These are phyloP conservation scores for Talaromyces sp. DNA, from an alignment of 2,329 filamentous ascomycete species.

Conservation along the genomic window DNA sequence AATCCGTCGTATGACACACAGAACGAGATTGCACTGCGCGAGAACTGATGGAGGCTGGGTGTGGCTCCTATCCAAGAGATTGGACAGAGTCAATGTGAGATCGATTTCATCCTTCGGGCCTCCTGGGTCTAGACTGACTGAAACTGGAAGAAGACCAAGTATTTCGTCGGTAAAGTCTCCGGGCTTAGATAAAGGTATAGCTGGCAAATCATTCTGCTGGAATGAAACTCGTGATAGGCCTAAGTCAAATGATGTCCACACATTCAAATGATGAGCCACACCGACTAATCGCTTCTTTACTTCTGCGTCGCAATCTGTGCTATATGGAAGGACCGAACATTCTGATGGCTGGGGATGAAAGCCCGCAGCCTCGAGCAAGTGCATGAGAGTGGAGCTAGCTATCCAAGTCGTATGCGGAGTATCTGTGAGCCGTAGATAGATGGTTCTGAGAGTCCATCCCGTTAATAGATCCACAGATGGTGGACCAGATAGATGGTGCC, in stretches of 20 bases:
- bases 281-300: conserved; percentile 48
- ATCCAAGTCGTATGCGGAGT: conserved; percentile 52
- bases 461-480: conserved; percentile 33
- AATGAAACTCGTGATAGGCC: conserved; percentile 56
- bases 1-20: conserved; percentile 58
- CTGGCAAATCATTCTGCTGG: conserved; percentile 36
- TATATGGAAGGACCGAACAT: conserved; percentile 16
- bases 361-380: conserved; percentile 56
- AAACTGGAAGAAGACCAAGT: conserved; percentile 55
- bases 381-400: conserved; percentile 39
- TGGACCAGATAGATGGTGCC: conserved; percentile 10
- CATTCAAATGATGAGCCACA: conserved; percentile 59
- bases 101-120: conserved; percentile 43
- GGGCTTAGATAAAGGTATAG: conserved; percentile 40
- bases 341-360: conserved; percentile 27
- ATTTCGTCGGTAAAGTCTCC: conserved; percentile 55
- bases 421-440: conserved; percentile 56
- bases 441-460: conserved; percentile 54
- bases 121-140: conserved; percentile 56
- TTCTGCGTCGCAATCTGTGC: conserved; percentile 32
- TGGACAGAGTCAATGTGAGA: conserved; percentile 45
- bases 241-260: conserved; percentile 61
- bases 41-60: conserved; percentile 50
- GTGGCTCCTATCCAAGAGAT: conserved; percentile 44
- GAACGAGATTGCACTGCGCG: conserved; percentile 56